Evolutionary conservation across 257 asterid species (phyloP).

Genomic region (Nicotiana sylvestris): DNA sequence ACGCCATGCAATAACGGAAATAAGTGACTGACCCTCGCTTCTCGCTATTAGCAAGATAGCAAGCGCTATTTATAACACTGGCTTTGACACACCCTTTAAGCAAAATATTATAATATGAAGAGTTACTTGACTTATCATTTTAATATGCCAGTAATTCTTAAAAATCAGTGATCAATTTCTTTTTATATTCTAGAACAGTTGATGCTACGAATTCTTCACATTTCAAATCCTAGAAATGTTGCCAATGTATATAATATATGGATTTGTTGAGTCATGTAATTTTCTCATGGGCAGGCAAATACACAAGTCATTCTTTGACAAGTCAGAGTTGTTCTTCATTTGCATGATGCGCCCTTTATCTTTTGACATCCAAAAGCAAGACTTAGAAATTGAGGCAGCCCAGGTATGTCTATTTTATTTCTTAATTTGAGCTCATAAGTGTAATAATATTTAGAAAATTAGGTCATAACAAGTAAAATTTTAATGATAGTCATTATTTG

Average conservation of each 20-base stretch:
- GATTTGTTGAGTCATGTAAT: background rate
- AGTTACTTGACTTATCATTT: no score
- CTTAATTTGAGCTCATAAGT: background rate
- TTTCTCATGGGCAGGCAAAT: conserved; percentile 40
- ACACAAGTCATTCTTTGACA: conserved; percentile 54
- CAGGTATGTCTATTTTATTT: conserved; percentile 35
- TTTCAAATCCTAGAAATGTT: background rate
- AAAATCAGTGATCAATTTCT: no score
- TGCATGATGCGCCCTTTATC: conserved; percentile 68
- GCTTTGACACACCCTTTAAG: no score
- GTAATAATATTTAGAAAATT: background rate
- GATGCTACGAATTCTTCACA: background rate
- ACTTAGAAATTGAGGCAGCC: conserved; percentile 71
- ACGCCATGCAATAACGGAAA: no score
- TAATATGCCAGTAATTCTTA: no score
- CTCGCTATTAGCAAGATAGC: no score
- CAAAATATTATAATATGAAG: no score
- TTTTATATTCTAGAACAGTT: no score
- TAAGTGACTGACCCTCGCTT: no score
- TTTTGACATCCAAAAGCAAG: conserved; percentile 59
- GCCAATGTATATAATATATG: background rate
- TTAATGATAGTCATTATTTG: background rate
- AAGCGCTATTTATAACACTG: no score
- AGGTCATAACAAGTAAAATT: background rate
- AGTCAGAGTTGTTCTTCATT: conserved; percentile 56